Conservation (phyloP, 176 grass and related monocot genomes). For the Carex scoparia region DNA sequence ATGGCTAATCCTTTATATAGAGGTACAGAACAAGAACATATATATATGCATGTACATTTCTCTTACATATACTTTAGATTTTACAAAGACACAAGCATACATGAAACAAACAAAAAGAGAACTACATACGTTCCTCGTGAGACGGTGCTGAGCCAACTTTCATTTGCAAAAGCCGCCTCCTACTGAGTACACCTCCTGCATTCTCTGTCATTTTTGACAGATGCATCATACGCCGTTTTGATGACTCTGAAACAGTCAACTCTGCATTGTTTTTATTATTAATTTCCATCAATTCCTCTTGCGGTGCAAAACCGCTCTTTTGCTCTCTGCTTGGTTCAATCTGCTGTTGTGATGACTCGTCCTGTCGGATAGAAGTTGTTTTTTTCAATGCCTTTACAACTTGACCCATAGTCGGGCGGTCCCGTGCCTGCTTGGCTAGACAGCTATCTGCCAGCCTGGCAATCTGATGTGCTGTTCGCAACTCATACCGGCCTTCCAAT, state of each 20-base stretch:
- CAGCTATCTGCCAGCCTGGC: slow-evolving; percentile 48
- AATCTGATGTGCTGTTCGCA: slow-evolving; percentile 33
- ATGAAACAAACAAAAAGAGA: not conserved
- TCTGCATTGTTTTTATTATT: not conserved
- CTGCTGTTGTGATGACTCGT: not conserved
- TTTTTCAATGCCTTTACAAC: slow-evolving; percentile 39
- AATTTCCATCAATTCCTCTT: slow-evolving; percentile 1
- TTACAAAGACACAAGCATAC: too few relatives aligned
- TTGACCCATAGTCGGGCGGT: slow-evolving; percentile 53
- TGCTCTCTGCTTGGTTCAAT: not conserved
- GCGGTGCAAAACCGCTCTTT: not conserved
- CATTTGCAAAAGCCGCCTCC: not conserved
- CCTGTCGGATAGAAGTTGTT: not conserved
- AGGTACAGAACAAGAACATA: too few relatives aligned
- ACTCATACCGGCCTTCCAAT: slow-evolving; percentile 32
- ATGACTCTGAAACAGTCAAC: not conserved
- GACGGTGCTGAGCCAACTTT: not conserved
- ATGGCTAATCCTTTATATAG: too few relatives aligned
- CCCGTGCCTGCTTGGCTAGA: slow-evolving; percentile 31
- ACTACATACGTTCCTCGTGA: not conserved
- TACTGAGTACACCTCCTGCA: not conserved
- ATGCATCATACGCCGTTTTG: slow-evolving; percentile 6
- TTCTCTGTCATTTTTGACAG: slow-evolving; percentile 17
- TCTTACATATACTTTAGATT: too few relatives aligned
- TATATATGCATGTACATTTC: too few relatives aligned